These are phyloP conservation scores for Blastocystis sp. DNA, from an alignment of 352 stramenopile genomes.

Conservation along the genomic window DNA sequence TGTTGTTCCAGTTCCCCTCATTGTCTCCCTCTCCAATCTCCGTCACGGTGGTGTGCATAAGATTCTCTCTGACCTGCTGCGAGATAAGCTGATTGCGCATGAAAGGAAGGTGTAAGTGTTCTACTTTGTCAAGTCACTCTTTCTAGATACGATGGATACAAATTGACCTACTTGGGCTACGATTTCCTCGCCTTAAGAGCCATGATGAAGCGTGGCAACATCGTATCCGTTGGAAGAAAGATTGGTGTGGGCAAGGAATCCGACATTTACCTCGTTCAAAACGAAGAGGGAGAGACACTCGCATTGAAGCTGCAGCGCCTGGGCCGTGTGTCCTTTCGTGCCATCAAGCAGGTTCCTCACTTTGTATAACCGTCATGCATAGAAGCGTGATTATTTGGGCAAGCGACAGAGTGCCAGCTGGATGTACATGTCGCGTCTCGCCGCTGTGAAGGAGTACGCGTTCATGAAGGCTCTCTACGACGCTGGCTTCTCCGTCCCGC, in stretches of 20 bases:
- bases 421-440: conserved; percentile 98
- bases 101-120: conserved; percentile 87
- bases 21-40: conserved; percentile 91
- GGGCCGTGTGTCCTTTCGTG: conserved; percentile 92
- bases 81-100: conserved; percentile 96
- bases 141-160: conserved; percentile 77
- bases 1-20: conserved; percentile 91
- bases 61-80: conserved; percentile 89
- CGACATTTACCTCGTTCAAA: conserved; percentile 90
- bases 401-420: conserved; percentile 88
- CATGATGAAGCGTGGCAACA: conserved; percentile 87
- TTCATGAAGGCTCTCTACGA: conserved; percentile 96
- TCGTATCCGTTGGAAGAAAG: conserved; percentile 83
- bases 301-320: conserved; percentile 99
- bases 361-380: conserved; percentile 59
- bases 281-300: conserved; percentile 86
- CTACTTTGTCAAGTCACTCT: not conserved
- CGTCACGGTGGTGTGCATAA: conserved; percentile 94
- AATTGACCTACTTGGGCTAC: conserved; percentile 97
- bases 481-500: conserved; percentile 92
- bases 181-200: conserved; percentile 94
- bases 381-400: conserved; percentile 97
- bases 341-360: conserved; percentile 80
- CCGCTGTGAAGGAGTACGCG: conserved; percentile 94
- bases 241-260: conserved; percentile 98